These are phyloP conservation scores for Boletus reticuloceps DNA, from an alignment of 768 basidiomycete genomes.

Conservation along the genomic window DNA sequence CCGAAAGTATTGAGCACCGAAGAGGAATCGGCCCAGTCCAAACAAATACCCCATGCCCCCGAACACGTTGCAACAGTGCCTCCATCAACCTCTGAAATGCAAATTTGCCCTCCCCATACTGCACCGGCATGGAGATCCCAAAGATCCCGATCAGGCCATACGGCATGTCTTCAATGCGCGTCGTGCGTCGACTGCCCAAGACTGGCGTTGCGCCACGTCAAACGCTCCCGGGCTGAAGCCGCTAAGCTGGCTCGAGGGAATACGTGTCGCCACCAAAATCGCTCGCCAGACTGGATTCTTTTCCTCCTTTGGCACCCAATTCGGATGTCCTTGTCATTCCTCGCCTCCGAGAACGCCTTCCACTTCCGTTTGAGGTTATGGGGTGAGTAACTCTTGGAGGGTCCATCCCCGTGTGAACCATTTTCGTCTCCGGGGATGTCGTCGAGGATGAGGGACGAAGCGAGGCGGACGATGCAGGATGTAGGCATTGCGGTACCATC, in stretches of 20 bases:
- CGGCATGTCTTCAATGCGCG: not conserved
- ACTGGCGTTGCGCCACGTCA: conserved; percentile 2
- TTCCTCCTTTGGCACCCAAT: not conserved
- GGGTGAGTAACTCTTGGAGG: conserved; percentile 19
- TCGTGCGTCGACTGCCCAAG: conserved; percentile 25
- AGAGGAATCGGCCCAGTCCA: too few species aligned
- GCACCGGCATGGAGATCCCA: too few species aligned
- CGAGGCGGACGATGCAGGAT: conserved; percentile 21
- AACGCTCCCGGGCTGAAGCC: conserved; percentile 1
- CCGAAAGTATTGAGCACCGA: too few species aligned
- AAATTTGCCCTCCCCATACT: too few species aligned
- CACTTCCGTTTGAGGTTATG: conserved; percentile 7
- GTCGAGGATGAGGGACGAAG: conserved; percentile 2
- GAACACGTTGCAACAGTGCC: too few species aligned
- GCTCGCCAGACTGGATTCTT: conserved; percentile 1
- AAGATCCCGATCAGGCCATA: too few species aligned
- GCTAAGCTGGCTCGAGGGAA: not conserved
- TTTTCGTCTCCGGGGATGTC: conserved; percentile 6
- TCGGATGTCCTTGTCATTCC: conserved; percentile 5
- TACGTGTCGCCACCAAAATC: not conserved
- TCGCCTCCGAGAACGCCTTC: not conserved
- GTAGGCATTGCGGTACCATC: conserved; percentile 22
- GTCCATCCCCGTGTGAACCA: conserved; percentile 23
- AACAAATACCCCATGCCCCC: too few species aligned
- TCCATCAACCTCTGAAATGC: too few species aligned